Percentiles rank a stretch among this genome's conserved stretches.
Conservation (phyloP, 768 basidiomycete genomes). For the Chlorophyllum brunneum region DNA sequence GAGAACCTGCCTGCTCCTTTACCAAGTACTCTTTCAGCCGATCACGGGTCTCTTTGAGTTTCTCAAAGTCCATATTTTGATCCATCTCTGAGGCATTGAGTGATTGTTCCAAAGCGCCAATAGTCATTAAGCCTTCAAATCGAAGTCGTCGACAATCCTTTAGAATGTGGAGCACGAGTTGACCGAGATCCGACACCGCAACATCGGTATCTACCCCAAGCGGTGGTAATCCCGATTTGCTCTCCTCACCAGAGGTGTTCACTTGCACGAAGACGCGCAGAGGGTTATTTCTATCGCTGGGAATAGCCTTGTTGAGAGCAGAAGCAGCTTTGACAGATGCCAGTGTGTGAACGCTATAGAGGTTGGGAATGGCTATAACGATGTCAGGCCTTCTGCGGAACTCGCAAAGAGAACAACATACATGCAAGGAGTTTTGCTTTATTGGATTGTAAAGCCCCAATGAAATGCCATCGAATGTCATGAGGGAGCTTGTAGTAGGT, state of each 20-base stretch:
- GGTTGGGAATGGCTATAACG: constrained; percentile 75
- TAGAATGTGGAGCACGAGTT: constrained; percentile 70
- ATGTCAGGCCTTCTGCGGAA: neutral
- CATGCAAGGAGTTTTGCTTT: constrained; percentile 88
- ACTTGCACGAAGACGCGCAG: constrained; percentile 88
- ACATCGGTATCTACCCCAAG: constrained; percentile 34
- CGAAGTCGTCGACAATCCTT: constrained; percentile 67
- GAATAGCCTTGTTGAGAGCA: constrained; percentile 71
- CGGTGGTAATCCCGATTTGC: constrained; percentile 82
- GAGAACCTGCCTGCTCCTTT: constrained; percentile 16
- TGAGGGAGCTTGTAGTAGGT: constrained; percentile 58
- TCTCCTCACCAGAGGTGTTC: constrained; percentile 92
- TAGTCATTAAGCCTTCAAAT: constrained; percentile 93
- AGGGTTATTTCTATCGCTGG: constrained; percentile 47
- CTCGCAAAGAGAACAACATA: constrained; percentile 27
- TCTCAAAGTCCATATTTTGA: constrained; percentile 69
- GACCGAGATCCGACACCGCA: constrained; percentile 47
- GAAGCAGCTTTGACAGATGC: constrained; percentile 78
- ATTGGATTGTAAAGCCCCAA: constrained; percentile 90
- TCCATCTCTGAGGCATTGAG: constrained; percentile 44
- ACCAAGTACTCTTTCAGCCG: constrained; percentile 45
- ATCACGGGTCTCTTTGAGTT: constrained; percentile 61
- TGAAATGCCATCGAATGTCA: constrained; percentile 96
- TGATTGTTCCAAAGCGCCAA: constrained; percentile 79
- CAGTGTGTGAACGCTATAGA: constrained; percentile 84